A percentile compares a stretch with the other conserved stretches of the same genome.
These are phyloP conservation scores for Pseudocercospora crystallina DNA, from an alignment of 2,329 filamentous ascomycete genomes.

Conservation along the genomic window DNA sequence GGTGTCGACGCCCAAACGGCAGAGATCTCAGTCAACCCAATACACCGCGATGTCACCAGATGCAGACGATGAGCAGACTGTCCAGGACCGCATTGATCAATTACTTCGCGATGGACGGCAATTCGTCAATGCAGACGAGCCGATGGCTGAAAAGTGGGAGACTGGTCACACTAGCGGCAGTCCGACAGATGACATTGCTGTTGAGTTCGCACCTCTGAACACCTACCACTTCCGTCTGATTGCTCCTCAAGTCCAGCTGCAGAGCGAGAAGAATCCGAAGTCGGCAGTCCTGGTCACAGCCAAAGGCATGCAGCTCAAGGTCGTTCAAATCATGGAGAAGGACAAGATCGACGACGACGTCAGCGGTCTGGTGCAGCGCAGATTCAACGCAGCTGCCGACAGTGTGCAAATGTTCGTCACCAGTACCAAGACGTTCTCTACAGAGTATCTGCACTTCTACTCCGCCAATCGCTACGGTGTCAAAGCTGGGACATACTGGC, in stretches of 20 bases:
- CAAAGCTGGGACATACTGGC: conserved; percentile 82
- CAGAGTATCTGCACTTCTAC: conserved; percentile 85
- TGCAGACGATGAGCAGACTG: conserved; percentile 62
- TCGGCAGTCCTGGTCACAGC: conserved; percentile 95
- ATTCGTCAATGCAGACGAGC: conserved; percentile 73
- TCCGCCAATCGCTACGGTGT: conserved; percentile 91
- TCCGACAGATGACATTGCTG: conserved; percentile 69
- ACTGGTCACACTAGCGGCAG: conserved; percentile 18
- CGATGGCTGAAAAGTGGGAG: conserved; percentile 45
- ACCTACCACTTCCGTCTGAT: conserved; percentile 94
- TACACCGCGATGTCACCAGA: conserved; percentile 40
- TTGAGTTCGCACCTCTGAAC: conserved; percentile 86
- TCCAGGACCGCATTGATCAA: conserved; percentile 83
- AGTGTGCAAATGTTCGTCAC: conserved; percentile 98
- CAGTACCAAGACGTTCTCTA: conserved; percentile 84
- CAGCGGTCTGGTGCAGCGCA: conserved; percentile 89
- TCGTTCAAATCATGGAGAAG: conserved; percentile 97
- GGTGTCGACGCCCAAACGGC: conserved; percentile 21
- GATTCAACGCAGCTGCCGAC: conserved; percentile 94
- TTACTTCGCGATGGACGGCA: conserved; percentile 80
- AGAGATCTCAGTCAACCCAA: conserved; percentile 27
- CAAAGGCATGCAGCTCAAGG: conserved; percentile 97
- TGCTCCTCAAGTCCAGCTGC: conserved; percentile 94
- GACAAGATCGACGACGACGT: conserved; percentile 87
- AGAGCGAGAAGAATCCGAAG: conserved; percentile 97